Conservation (phyloP, 2,329 filamentous ascomycete species). For the Teratosphaeria viscida region DNA sequence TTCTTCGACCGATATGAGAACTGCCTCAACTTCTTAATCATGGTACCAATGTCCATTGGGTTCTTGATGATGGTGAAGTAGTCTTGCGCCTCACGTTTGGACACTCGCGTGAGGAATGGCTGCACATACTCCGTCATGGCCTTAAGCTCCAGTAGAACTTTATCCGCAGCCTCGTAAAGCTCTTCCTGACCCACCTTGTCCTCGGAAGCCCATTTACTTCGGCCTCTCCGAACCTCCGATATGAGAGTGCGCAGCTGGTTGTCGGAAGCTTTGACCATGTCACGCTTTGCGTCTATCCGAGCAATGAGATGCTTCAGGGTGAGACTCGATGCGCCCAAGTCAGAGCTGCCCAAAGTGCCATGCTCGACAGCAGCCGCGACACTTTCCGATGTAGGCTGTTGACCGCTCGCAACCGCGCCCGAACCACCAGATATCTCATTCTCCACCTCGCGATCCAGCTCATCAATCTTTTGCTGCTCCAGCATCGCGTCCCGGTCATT, state of each 20-base stretch:
- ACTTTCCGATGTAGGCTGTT: slow-evolving; percentile 32
- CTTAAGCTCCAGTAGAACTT: slow-evolving; percentile 93
- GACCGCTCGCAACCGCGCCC: slow-evolving; percentile 41
- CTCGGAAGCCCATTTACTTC: slow-evolving; percentile 98
- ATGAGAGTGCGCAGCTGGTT: slow-evolving; percentile 84
- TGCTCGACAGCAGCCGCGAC: slow-evolving; percentile 54
- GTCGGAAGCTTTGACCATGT: slow-evolving; percentile 83
- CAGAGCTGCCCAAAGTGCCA: slow-evolving; percentile 83
- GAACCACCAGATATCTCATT: slow-evolving; percentile 71
- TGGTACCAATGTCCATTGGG: slow-evolving; percentile 93
- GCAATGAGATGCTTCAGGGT: slow-evolving; percentile 96
- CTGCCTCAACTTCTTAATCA: slow-evolving; percentile 93
- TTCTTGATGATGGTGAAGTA: slow-evolving; percentile 92
- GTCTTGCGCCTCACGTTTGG: slow-evolving; percentile 92
- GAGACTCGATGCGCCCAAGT: slow-evolving; percentile 88
- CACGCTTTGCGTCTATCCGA: slow-evolving; percentile 84
- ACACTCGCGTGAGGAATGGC: slow-evolving; percentile 88
- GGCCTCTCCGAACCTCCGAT: slow-evolving; percentile 94
- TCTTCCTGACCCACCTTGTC: slow-evolving; percentile 97
- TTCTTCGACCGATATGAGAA: slow-evolving; percentile 56
- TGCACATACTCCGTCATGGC: slow-evolving; percentile 95
- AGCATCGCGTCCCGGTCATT: slow-evolving; percentile 94
- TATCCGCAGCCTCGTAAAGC: slow-evolving; percentile 91
- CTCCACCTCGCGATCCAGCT: slow-evolving; percentile 91
- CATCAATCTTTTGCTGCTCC: slow-evolving; percentile 92